A percentile compares a stretch with the other conserved stretches of the same genome.
phyloP scores from a whole-genome alignment of 2,329 filamentous ascomycete species.

The Aspergillus sp. region DNA sequence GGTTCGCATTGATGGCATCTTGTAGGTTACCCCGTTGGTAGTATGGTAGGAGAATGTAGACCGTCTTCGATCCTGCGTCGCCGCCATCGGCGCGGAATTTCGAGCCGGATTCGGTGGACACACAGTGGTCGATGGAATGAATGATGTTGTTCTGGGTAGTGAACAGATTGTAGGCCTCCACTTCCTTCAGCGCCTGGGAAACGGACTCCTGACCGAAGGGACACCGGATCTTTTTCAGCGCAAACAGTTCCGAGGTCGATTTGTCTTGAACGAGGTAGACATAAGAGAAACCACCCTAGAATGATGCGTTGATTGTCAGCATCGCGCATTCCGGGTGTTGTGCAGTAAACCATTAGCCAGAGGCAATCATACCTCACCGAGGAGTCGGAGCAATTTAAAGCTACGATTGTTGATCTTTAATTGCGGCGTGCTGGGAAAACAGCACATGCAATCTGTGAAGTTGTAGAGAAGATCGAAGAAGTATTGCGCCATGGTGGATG shows the following conservation, averaged over 20 bases:
- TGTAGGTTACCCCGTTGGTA: constrained; percentile 94
- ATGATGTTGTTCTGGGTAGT: constrained; percentile 82
- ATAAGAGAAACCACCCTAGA: constrained; percentile 92
- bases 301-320: constrained; percentile 12
- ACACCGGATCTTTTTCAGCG: constrained; percentile 98
- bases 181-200: constrained; percentile 90
- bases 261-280: constrained; percentile 98
- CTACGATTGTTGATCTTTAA: constrained; percentile 92
- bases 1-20: constrained; percentile 97
- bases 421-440: constrained; percentile 90
- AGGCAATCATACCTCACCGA: constrained; percentile 72
- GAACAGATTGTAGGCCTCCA: constrained; percentile 94
- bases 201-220: constrained; percentile 97
- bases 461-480: constrained; percentile 88
- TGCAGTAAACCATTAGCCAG: constrained; percentile 1
- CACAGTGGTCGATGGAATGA: constrained; percentile 77
- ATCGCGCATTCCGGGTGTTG: constrained; percentile 3
- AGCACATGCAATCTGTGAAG: constrained; percentile 91
- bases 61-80: constrained; percentile 75
- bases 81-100: constrained; percentile 59
- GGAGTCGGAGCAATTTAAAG: constrained; percentile 91
- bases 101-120: constrained; percentile 69
- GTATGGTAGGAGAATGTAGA: constrained; percentile 95
- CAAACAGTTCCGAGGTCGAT: constrained; percentile 77
- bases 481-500: constrained; percentile 70